These are phyloP conservation scores for Pichia sp. DNA, from an alignment of 1,139 yeast genomes.

Conservation along the genomic window DNA sequence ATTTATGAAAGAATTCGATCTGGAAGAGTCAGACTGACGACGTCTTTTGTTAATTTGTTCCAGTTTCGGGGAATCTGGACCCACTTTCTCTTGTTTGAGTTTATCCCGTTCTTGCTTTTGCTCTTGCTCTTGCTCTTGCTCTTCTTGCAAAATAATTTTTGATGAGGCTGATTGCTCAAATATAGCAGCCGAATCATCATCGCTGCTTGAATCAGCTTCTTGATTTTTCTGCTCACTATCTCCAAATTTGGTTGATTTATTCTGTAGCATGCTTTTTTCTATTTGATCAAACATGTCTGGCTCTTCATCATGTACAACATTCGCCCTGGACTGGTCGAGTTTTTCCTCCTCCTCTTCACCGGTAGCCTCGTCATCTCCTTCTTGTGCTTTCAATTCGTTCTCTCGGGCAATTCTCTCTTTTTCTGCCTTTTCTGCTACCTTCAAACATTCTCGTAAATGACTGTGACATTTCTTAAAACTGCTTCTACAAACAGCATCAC, in stretches of 20 bases:
- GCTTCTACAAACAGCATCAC: conserved; percentile 15
- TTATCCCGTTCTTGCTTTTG: not conserved
- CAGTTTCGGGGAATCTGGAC: too few species aligned
- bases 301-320: not conserved
- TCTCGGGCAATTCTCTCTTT: conserved; percentile 7
- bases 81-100: too few species aligned
- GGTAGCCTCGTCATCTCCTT: conserved; percentile 5
- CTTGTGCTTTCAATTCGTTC: conserved; percentile 2
- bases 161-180: too few species aligned
- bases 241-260: too few species aligned
- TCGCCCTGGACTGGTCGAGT: not conserved
- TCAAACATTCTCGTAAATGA: conserved; percentile 18
- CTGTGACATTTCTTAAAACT: conserved; percentile 16
- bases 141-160: not conserved
- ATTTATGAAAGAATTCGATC: too few species aligned
- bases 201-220: too few species aligned
- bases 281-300: not conserved
- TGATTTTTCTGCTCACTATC: too few species aligned
- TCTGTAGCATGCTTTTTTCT: not conserved
- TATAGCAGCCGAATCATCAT: too few species aligned
- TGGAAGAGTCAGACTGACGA: too few species aligned
- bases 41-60: too few species aligned
- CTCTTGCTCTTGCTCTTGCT: not conserved
- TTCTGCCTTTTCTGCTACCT: conserved; percentile 15
- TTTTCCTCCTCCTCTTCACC: not conserved